Conservation (phyloP, 1,139 yeast genomes). For the Taphrina flavorubra region DNA sequence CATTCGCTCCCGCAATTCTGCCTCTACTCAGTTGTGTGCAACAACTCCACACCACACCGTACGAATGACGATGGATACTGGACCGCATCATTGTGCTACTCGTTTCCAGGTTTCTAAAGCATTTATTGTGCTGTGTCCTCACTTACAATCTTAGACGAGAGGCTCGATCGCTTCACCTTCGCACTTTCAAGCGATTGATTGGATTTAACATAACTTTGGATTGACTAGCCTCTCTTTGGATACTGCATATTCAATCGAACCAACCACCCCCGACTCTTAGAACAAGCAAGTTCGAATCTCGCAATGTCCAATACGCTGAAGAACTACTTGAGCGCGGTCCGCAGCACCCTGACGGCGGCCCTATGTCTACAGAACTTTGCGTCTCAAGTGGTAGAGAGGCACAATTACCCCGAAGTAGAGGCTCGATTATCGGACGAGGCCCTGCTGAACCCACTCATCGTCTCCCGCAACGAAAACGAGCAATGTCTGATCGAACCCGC, state of each 20-base stretch:
- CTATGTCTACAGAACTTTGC: conserved; percentile 91
- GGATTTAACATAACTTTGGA: too few species aligned
- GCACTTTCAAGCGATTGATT: neutral
- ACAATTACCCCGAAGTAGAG: conserved; percentile 95
- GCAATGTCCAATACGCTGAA: conserved; percentile 73
- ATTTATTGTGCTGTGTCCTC: too few species aligned
- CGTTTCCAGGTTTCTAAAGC: too few species aligned
- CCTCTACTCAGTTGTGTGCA: neutral
- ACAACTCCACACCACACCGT: neutral
- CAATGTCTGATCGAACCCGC: conserved; percentile 91
- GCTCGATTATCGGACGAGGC: conserved; percentile 81
- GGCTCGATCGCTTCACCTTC: neutral
- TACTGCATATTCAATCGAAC: too few species aligned
- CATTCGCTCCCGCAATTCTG: neutral
- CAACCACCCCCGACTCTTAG: too few species aligned
- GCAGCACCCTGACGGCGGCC: conserved; percentile 94
- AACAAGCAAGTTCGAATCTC: too few species aligned
- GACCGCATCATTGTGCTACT: too few species aligned
- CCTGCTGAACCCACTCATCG: conserved; percentile 83
- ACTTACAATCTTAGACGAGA: too few species aligned
- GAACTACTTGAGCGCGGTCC: conserved; percentile 92
- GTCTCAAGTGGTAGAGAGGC: conserved; percentile 94
- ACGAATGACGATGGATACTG: neutral
- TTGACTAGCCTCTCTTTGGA: too few species aligned
- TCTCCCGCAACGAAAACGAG: conserved; percentile 93